Evolutionary conservation across 768 basidiomycete species (phyloP).

Genomic region (Termitomyces eurrhizus): DNA sequence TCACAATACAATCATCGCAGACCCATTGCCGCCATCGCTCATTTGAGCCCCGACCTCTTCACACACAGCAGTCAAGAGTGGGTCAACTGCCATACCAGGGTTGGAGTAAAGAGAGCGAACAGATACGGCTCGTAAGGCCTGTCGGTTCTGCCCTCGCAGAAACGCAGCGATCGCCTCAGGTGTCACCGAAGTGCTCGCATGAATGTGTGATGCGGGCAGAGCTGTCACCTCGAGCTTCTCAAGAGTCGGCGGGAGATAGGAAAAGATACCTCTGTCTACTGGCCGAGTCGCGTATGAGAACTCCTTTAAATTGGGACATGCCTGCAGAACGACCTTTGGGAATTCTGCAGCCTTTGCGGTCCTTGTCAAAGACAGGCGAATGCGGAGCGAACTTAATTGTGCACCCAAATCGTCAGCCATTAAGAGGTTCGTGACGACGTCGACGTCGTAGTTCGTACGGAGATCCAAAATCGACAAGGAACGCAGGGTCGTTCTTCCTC

Average conservation of each 20-base stretch:
- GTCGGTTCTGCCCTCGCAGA: conserved; percentile 4
- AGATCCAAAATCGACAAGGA: conserved; percentile 6
- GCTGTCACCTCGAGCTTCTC: conserved; percentile 8
- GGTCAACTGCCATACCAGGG: conserved; percentile 2
- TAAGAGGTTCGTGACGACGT: conserved; percentile 4
- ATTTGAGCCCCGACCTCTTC: conserved; percentile 8
- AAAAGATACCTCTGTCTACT: conserved; percentile 3
- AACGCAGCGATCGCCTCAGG: conserved; percentile 6
- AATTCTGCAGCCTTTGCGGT: conserved; percentile 1
- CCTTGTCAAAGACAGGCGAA: conserved; percentile 4
- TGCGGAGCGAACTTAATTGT: conserved; percentile 2
- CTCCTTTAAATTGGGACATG: conserved; percentile 7
- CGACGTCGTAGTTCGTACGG: conserved; percentile 7
- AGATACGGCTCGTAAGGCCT: conserved; percentile 1
- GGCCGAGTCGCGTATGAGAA: conserved; percentile 9
- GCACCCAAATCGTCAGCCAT: neutral
- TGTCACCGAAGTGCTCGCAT: conserved; percentile 5
- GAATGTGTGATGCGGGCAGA: conserved; percentile 5
- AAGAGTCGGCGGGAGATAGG: conserved; percentile 6
- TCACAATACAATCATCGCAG: conserved; percentile 7
- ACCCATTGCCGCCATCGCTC: conserved; percentile 10
- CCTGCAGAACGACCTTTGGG: conserved; percentile 4
- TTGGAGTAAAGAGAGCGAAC: conserved; percentile 6
- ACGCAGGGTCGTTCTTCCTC: conserved; percentile 3
- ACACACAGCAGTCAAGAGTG: conserved; percentile 6